Percentiles rank a stretch among this genome's conserved stretches.
Conservation (phyloP, 176 grass and related monocot species). For the Panicum miliaceum region DNA sequence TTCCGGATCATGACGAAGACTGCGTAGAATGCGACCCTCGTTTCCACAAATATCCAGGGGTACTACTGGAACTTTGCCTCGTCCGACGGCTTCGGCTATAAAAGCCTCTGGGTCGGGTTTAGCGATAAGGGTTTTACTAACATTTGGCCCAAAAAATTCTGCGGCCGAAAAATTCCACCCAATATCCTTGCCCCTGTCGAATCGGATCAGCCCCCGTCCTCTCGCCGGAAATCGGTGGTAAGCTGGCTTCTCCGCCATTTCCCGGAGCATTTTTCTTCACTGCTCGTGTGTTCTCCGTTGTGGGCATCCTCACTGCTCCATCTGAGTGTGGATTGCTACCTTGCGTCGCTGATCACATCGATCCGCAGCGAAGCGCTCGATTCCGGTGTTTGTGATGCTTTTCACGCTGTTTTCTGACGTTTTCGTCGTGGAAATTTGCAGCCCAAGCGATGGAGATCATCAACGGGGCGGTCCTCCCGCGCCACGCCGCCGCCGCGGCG, state of each 20-base stretch:
- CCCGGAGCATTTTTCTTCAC: background rate
- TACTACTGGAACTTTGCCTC: background rate
- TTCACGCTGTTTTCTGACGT: conserved; percentile 31
- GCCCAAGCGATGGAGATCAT: conserved; percentile 56
- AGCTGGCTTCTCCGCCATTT: background rate
- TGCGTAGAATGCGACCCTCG: background rate
- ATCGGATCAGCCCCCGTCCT: conserved; percentile 3
- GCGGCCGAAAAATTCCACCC: background rate
- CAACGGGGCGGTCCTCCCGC: conserved; percentile 60
- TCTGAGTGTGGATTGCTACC: background rate
- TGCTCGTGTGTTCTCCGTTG: background rate
- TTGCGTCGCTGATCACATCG: background rate
- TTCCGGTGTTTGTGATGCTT: background rate
- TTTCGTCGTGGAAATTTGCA: background rate
- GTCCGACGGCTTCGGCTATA: conserved; percentile 15
- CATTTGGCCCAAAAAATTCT: conserved; percentile 39
- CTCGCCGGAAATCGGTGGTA: conserved; percentile 33
- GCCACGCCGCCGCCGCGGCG: conserved; percentile 35
- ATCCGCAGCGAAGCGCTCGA: background rate
- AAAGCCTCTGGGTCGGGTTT: conserved; percentile 32
- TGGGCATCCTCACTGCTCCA: background rate
- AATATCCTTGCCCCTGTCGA: background rate
- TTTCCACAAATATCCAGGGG: conserved; percentile 29
- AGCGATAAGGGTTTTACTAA: conserved; percentile 51
- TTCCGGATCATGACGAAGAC: background rate